These are phyloP conservation scores for Heliosperma pusillum DNA, from an alignment of 148 eudicot species.

Conservation along the genomic window DNA sequence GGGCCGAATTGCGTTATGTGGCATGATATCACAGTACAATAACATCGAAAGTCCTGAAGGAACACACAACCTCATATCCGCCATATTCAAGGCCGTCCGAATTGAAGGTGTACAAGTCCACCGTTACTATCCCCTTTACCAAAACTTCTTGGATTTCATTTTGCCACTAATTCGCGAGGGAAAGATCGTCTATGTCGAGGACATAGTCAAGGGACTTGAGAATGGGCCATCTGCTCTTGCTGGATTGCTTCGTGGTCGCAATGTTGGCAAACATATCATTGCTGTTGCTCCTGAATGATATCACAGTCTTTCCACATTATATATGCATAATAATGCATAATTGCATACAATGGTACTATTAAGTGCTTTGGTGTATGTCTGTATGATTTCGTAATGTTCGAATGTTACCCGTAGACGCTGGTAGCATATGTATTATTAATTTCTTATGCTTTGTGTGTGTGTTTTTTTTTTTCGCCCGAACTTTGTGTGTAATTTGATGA, in stretches of 20 bases:
- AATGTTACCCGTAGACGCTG: too few relatives aligned
- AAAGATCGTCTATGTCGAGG: constrained; percentile 27
- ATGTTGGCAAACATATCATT: constrained; percentile 58
- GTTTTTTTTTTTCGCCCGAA: too few relatives aligned
- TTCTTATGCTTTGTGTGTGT: neutral
- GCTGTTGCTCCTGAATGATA: constrained; percentile 36
- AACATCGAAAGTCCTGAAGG: constrained; percentile 21
- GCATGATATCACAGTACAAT: constrained; percentile 39
- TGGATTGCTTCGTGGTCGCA: constrained; percentile 52
- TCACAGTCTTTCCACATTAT: neutral
- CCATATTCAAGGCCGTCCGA: constrained; percentile 14
- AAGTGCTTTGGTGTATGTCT: neutral
- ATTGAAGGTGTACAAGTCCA: constrained; percentile 33
- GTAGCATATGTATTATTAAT: too few relatives aligned
- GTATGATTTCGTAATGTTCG: too few relatives aligned
- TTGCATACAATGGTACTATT: too few relatives aligned
- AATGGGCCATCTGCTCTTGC: constrained; percentile 46
- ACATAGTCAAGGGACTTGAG: constrained; percentile 33
- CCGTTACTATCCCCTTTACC: constrained; percentile 27
- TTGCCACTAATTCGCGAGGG: constrained; percentile 26
- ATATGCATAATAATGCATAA: too few relatives aligned
- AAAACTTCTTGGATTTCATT: constrained; percentile 26
- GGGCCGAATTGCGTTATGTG: constrained; percentile 29
- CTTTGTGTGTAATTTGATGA: too few relatives aligned
- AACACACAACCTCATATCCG: constrained; percentile 17